A percentile compares a stretch with the other conserved stretches of the same genome.
Evolutionary conservation across 2,329 filamentous ascomycete species (phyloP).

Genomic region (Phoma sp.): DNA sequence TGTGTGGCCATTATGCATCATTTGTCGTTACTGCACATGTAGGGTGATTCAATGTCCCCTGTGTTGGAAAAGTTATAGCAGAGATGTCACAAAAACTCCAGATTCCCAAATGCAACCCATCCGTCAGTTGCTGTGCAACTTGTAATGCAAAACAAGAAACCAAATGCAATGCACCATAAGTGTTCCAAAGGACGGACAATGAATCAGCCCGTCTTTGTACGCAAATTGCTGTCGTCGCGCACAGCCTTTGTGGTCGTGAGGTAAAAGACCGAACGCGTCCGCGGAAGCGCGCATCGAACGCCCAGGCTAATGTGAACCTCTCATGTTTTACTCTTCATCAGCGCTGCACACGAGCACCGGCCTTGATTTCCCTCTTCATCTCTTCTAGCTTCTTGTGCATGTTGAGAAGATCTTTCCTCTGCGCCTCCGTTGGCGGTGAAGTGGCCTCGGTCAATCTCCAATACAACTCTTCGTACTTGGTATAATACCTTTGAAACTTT

Average conservation of each 20-base stretch:
- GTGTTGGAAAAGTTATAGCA: conserved; percentile 10
- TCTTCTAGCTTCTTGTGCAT: conserved; percentile 61
- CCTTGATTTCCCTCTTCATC: conserved; percentile 64
- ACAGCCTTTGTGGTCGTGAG: conserved; percentile 6
- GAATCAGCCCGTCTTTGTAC: conserved; percentile 6
- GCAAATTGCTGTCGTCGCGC: conserved; percentile 12
- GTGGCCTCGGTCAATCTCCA: conserved; percentile 51
- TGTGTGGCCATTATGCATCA: conserved; percentile 30
- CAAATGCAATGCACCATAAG: conserved; percentile 7
- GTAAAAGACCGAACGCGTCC: conserved; percentile 1
- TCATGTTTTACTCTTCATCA: conserved; percentile 17
- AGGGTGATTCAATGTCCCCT: conserved; percentile 15
- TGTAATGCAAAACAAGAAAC: conserved; percentile 14
- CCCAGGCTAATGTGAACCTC: conserved; percentile 3
- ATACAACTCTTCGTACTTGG: conserved; percentile 63
- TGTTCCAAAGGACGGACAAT: conserved; percentile 4
- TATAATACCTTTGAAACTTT: conserved; percentile 65
- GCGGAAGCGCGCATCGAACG: conserved; percentile 6
- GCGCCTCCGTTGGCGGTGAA: conserved; percentile 54
- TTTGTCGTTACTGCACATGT: conserved; percentile 23
- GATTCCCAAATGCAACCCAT: conserved; percentile 21
- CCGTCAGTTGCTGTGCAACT: conserved; percentile 18
- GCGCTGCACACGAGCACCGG: conserved; percentile 41
- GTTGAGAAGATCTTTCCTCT: conserved; percentile 60
- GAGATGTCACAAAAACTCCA: conserved; percentile 20